A percentile compares a stretch with the other conserved stretches of the same genome.
These are phyloP conservation scores for Cystobasidiopsis lactophilus DNA, from an alignment of 768 basidiomycete species.

Conservation along the genomic window DNA sequence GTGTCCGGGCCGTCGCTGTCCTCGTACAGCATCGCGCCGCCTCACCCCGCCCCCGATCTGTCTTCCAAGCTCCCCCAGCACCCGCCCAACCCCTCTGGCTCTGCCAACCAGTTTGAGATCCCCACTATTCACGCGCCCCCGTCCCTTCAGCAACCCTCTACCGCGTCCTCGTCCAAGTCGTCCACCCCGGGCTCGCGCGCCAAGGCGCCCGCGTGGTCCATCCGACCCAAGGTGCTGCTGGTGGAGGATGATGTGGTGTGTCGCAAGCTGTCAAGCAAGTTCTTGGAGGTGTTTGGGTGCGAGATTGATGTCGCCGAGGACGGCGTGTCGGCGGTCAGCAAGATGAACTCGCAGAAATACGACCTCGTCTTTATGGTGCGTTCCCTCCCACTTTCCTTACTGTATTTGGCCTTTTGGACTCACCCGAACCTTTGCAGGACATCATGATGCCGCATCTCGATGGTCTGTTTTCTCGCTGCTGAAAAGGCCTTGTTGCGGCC, in stretches of 20 bases:
- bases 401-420: not conserved
- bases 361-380: constrained; percentile 84
- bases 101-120: too few species aligned
- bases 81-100: too few species aligned
- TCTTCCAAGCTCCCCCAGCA: too few species aligned
- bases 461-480: constrained; percentile 28
- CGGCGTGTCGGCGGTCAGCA: constrained; percentile 72
- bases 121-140: too few species aligned
- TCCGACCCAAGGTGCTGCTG: constrained; percentile 68
- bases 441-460: constrained; percentile 50
- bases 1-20: too few species aligned
- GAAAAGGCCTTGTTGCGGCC: not conserved
- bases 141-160: too few species aligned
- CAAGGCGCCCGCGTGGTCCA: constrained; percentile 52
- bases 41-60: too few species aligned
- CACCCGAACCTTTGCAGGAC: constrained; percentile 34
- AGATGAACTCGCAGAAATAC: constrained; percentile 91
- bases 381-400: constrained; percentile 9
- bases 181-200: too few species aligned
- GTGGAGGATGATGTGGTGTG: constrained; percentile 93
- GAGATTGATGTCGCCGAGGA: constrained; percentile 85
- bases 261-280: constrained; percentile 68
- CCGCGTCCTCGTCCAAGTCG: not conserved
- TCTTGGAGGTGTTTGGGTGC: constrained; percentile 86
- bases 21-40: too few species aligned